Evolutionary conservation across 2,329 filamentous ascomycete genomes (phyloP).

Genomic region (Fusarium fujikuroi): DNA sequence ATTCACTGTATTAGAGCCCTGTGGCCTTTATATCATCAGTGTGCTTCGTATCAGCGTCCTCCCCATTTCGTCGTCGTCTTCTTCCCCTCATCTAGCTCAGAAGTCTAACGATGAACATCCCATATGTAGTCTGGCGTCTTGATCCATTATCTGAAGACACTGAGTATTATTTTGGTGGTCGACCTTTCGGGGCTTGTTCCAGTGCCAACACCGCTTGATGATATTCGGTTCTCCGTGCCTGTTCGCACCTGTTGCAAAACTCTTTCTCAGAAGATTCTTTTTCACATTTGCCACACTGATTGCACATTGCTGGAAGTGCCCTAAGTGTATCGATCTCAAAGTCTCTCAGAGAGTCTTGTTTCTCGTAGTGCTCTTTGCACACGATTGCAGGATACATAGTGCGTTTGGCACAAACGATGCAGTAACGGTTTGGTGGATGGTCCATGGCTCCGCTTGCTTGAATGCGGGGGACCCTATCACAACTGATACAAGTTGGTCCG

Average conservation of each 20-base stretch:
- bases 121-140: rapidly evolving
- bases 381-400: neutral
- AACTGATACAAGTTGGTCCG: neutral
- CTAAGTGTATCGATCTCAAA: too few species aligned
- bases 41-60: neutral
- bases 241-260: neutral
- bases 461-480: neutral
- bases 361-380: neutral
- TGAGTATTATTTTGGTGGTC: rapidly evolving
- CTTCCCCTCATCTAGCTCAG: neutral
- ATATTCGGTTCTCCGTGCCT: too few species aligned
- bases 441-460: neutral
- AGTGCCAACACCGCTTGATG: neutral
- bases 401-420: neutral
- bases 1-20: rapidly evolving
- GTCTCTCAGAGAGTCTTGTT: neutral
- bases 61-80: neutral
- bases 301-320: neutral
- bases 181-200: neutral
- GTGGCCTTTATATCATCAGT: rapidly evolving
- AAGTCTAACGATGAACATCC: rapidly evolving
- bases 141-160: neutral
- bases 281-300: rapidly evolving
- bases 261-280: neutral
- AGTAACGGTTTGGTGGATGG: neutral